Evolutionary conservation across 768 basidiomycete genomes (phyloP), one percentile per base, ranked within the genome.

Genomic region (Suillus clintonianus): DNA sequence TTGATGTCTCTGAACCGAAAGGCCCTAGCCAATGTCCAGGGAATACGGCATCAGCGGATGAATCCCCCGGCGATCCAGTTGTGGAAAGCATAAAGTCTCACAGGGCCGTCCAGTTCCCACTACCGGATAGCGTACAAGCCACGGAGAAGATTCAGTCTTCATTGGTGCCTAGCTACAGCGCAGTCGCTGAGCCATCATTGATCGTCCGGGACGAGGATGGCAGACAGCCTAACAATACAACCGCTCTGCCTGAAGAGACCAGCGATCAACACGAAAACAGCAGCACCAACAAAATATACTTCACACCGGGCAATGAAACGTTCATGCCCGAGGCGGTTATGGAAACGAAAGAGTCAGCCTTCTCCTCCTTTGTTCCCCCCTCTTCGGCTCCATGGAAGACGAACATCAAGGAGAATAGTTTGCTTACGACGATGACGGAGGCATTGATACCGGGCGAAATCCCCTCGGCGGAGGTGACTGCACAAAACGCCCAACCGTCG

Each of bases 271-370:
- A 13, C 34, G n/a, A 54, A 54, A 19, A 54, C 53, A 36, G 17
- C 22, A 56, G 24, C 36, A 15, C 11, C 37, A 27, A 37, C 17
- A 24, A 41, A 4, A 39, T 5, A 39, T 27, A 9, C 37, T 41
- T 57, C 24, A 17, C 37, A 15, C 37, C 37, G 15, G 37, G 17
- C 10, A 6, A 27, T 27, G 14, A 41, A 57, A 24, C 1, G 15
- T 27, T 39, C 55, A 57, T 57, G 17, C 55, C 51, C 55, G 55
- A 57, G n/a, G 55, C 24, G 17, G 39, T 19, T 57, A 57, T 24
- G 55, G 24, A 27, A 19, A n/a, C 51, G 17, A 19, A 53, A 32
- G 30, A 32, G 19, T 53, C 24, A 41, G 55, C 10, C 10, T 15
- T 15, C n/a, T 14, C 37, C n/a, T n/a, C 13, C 53, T 27, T 27